Evolutionary conservation across 2,329 filamentous ascomycete species (phyloP).

Genomic region (Pseudomassariella vexata): DNA sequence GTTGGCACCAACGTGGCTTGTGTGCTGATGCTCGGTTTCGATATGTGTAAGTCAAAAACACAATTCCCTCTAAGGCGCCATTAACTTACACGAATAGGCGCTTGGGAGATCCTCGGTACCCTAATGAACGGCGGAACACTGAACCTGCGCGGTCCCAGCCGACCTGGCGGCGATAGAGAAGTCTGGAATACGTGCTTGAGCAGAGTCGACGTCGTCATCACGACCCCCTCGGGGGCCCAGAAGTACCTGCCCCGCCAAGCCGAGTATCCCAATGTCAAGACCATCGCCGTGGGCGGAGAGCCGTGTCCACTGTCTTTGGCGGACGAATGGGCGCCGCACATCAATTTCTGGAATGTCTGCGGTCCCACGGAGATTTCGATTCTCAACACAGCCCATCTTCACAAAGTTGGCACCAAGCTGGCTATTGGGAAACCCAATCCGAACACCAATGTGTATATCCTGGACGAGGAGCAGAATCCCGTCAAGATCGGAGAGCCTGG

Average conservation of each 20-base stretch:
- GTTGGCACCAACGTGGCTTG: conserved; percentile 47
- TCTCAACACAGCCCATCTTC: conserved; percentile 50
- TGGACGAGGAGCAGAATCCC: conserved; percentile 39
- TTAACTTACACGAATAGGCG: too few relatives aligned
- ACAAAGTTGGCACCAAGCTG: conserved; percentile 37
- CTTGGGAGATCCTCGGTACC: conserved; percentile 54
- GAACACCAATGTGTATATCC: conserved; percentile 50
- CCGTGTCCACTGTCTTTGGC: conserved; percentile 41
- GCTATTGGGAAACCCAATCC: conserved; percentile 51
- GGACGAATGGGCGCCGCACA: conserved; percentile 46
- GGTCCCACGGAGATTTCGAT: conserved; percentile 57
- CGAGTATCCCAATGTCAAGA: conserved; percentile 44
- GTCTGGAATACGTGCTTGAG: conserved; percentile 42
- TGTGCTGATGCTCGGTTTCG: conserved; percentile 53
- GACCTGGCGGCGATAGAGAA: too few relatives aligned
- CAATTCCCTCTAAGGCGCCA: too few relatives aligned
- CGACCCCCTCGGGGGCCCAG: conserved; percentile 48
- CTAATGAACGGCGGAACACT: conserved; percentile 54
- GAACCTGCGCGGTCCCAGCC: conserved; percentile 41
- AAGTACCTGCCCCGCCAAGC: conserved; percentile 41
- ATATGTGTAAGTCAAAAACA: conserved; percentile 53
- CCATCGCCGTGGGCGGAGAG: conserved; percentile 50
- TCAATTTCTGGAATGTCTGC: conserved; percentile 50
- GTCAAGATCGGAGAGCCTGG: conserved; percentile 42
- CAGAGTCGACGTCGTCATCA: conserved; percentile 47